Base-by-base conservation (phyloP, 192 early-diverging fungal genomes). In the Helicostylum pulchrum region DNA sequence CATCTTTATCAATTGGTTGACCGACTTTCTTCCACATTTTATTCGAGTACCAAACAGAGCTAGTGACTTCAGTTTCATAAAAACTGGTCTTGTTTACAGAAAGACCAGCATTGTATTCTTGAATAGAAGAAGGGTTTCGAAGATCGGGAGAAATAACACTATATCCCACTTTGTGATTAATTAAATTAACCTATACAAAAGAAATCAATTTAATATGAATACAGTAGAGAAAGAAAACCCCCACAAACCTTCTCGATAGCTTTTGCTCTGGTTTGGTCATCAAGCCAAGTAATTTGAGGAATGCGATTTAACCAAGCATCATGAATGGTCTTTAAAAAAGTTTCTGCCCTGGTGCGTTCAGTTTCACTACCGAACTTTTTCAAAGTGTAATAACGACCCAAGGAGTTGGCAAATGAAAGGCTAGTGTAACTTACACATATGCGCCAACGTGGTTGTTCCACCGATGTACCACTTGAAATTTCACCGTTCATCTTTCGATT, bases 141-240 rank as follows among this genome's bases (percentile, higher is more conserved):
- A 84, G 49, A 67, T 92, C 81, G n/a, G 79, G 78, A 0, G 87
- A 76, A 59, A 81, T 77, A 20, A 77, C 71, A 5, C 82, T 86
- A 53, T 85, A 90, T 6, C 83, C 90, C 54, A 90, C 77, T 67
- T 87, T 83, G 57, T 81, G 71, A 19, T 77, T 61, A 45, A 90
- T 80, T 20, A 75, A 60, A 62, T 81, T 73, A 0, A 88, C 30
- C 54, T 66, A 58, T 9, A n/a, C 32, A 34, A 26, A 4, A 3
- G 15, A 14, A 51, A 9, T 26, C 4, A 59, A 56, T 14, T 32
- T 43, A 26, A 7, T 21, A 23, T 53, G 9, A 3, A 53, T 54
- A 42, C 30, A 55, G 23, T 53, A 73, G 12, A 10, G 36, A 39
- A 39, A 39, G 4, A 39, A 39, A 10, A 10, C 0, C 36, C 57